Percentiles rank a stretch among this genome's conserved stretches.
Evolutionary conservation across 2,329 filamentous ascomycete species (phyloP).

Genomic region (Colletotrichum orbiculare): DNA sequence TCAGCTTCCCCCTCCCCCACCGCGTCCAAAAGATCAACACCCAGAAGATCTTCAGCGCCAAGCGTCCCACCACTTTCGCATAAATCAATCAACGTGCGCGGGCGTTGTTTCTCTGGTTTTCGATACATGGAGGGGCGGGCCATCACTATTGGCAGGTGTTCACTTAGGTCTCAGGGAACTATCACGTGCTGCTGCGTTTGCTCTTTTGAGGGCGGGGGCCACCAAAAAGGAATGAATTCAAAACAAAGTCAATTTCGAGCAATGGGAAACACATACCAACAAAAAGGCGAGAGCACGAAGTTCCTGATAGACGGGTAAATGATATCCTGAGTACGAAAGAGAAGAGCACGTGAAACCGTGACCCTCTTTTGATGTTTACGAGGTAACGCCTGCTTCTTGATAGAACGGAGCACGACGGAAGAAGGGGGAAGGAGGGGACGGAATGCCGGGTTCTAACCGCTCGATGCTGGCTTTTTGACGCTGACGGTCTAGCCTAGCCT

Average conservation of each 20-base stretch:
- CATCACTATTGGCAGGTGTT: conserved; percentile 64
- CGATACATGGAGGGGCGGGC: conserved; percentile 53
- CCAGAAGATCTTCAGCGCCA: conserved; percentile 93
- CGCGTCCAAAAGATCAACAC: conserved; percentile 84
- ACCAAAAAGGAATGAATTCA: conserved; percentile 49
- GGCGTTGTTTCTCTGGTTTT: conserved; percentile 62
- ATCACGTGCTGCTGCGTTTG: conserved; percentile 63
- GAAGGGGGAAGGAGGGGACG: too few species aligned
- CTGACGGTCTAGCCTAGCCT: too few species aligned
- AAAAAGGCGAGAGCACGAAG: conserved; percentile 10
- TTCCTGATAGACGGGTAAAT: conserved; percentile 29
- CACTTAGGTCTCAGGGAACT: conserved; percentile 69
- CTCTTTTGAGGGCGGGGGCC: conserved; percentile 57
- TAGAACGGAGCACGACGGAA: too few species aligned
- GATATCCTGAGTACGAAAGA: conserved; percentile 33
- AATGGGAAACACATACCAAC: conserved; percentile 13
- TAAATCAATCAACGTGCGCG: conserved; percentile 64
- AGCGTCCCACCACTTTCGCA: conserved; percentile 97
- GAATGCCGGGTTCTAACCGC: too few species aligned
- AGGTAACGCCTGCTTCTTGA: conserved; percentile 7
- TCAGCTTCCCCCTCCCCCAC: conserved; percentile 99
- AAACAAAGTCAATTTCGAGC: conserved; percentile 39
- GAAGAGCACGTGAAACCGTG: conserved; percentile 28
- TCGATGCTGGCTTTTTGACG: too few species aligned
- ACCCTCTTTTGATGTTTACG: conserved; percentile 24